Evolutionary conservation across 192 early-diverging fungal species (phyloP).

Genomic region (Coemansia sp.): DNA sequence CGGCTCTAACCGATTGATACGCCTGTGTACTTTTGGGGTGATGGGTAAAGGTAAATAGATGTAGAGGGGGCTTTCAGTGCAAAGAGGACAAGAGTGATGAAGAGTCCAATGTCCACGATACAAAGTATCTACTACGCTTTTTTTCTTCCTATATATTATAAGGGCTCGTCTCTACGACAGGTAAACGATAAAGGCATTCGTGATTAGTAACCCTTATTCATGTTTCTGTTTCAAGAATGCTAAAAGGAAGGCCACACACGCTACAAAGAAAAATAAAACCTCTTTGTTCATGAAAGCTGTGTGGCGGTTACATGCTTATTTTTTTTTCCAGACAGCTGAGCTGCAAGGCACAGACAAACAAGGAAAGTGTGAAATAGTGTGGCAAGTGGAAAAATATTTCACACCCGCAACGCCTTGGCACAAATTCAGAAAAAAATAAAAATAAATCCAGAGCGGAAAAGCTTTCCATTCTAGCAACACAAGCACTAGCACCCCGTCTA

Average conservation of each 20-base stretch:
- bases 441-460: not conserved
- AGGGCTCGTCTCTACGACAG: slow-evolving; percentile 35
- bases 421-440: not conserved
- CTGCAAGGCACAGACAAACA: not conserved
- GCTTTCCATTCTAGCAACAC: slow-evolving; percentile 1
- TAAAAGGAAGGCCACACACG: not conserved
- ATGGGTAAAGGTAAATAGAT: not conserved
- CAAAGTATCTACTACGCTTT: slow-evolving; percentile 8
- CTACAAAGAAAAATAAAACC: not conserved
- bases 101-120: not conserved
- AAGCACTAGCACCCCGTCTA: not conserved
- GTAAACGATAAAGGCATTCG: not conserved
- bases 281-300: slow-evolving; percentile 9
- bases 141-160: slow-evolving; percentile 15
- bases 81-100: slow-evolving; percentile 2
- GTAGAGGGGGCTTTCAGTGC: not conserved
- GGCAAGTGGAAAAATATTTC: not conserved
- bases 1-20: slow-evolving; percentile 8
- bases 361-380: slow-evolving; percentile 7
- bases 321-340: not conserved
- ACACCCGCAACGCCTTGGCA: not conserved
- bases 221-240: not conserved
- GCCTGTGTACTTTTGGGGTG: slow-evolving; percentile 8
- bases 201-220: not conserved
- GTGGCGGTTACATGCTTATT: not conserved